phyloP scores from a whole-genome alignment of 2,329 filamentous ascomycete genomes.

The Calonectria hongkongensis region DNA sequence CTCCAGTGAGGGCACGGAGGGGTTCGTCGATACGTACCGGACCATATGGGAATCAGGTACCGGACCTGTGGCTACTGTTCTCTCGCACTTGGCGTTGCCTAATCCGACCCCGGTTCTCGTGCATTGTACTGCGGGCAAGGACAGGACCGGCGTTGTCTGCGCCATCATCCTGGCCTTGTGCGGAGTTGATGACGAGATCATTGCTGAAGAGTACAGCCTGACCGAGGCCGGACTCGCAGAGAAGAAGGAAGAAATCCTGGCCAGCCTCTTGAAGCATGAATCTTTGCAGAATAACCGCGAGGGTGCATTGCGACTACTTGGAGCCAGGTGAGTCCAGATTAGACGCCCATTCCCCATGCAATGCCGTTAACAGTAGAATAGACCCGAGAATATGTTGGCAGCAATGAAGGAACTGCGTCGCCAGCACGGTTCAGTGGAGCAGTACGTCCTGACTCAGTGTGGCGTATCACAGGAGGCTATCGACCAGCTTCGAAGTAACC shows the following conservation, averaged over 20 bases:
- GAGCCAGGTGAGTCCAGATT: slow-evolving; percentile 60
- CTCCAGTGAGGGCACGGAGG: slow-evolving; percentile 70
- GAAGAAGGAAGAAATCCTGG: slow-evolving; percentile 71
- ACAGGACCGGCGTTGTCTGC: slow-evolving; percentile 82
- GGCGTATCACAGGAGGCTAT: slow-evolving; percentile 75
- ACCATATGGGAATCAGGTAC: slow-evolving; percentile 75
- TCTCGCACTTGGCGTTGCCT: slow-evolving; percentile 72
- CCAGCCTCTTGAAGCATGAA: slow-evolving; percentile 69
- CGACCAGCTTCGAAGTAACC: slow-evolving; percentile 69
- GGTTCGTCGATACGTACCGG: slow-evolving; percentile 78
- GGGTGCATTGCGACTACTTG: slow-evolving; percentile 67
- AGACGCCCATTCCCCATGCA: background rate
- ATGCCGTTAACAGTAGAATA: slow-evolving; percentile 47
- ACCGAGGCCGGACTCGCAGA: slow-evolving; percentile 77
- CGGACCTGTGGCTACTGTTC: slow-evolving; percentile 69
- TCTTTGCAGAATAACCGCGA: slow-evolving; percentile 67
- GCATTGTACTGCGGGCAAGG: slow-evolving; percentile 87
- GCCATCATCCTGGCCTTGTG: slow-evolving; percentile 79
- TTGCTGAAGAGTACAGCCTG: slow-evolving; percentile 82
- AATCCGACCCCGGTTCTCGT: slow-evolving; percentile 73
- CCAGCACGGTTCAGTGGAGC: slow-evolving; percentile 78
- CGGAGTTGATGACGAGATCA: slow-evolving; percentile 73
- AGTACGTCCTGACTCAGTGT: slow-evolving; percentile 76
- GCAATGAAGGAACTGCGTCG: slow-evolving; percentile 73
- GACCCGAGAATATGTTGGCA: slow-evolving; percentile 69